Base-by-base conservation (phyloP, 2,329 filamentous ascomycete genomes). In the Aspergillus awamori region DNA sequence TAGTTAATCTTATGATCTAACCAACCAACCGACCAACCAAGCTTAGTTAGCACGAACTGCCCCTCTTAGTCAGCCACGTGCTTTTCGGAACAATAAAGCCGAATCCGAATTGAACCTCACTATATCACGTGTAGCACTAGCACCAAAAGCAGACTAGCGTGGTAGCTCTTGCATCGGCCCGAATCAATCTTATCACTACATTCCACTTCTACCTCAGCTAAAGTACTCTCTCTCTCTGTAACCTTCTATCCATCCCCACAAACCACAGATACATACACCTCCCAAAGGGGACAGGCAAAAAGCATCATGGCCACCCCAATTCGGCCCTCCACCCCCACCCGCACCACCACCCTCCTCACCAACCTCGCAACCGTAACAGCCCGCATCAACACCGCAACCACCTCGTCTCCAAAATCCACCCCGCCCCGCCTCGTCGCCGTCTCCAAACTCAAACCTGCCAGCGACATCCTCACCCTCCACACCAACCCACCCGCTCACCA, bases 381-480 rank as follows among this genome's bases (percentile, higher is more conserved):
- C 52, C 84, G 86, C 47, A 79, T 92, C 62, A 74, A 81, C 33
- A 77, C 83, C 41, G 83, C 82, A 48, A 81, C 84, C 20, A 63
- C 65, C 48, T 61, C 57, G 51, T 49, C 36, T 43, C 30, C 54
- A 64, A 59, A 58, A 53, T 5, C 47, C n/a, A 15, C 24, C 26
- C 49, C 62, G 64, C 70, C 59, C 64, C 71, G 22, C 67, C 76
- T 47, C 89, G 95, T 51, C 45, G 94, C 95, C 28, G 95, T 99
- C 53, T 97, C 93, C 43, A 99, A 99, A 79, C 84, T 97, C 67
- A 98, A 99, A 80, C 94, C 95, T 13, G 92, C 89, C 61, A 91
- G 91, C 70, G 95, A 99, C 76, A 90, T 99, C 70, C 83, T 96
- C 58, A 89, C 93, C 30, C 86, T 99, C 1, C 89, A 36, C 33